Evolutionary conservation across 2,329 filamentous ascomycete species (phyloP).

Genomic region (Ceratocystis lukuohia): DNA sequence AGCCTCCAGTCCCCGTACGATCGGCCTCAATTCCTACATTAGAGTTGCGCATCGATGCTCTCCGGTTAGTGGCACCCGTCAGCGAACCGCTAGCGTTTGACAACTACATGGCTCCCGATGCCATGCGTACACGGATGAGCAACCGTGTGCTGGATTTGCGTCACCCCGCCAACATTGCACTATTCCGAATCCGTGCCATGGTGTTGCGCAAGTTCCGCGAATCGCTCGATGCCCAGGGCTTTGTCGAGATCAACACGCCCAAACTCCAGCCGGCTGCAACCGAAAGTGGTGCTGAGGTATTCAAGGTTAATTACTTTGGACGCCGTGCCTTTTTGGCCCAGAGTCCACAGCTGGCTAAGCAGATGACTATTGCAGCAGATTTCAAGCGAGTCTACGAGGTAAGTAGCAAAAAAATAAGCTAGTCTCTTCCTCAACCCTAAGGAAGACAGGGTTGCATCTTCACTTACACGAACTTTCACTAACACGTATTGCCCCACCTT

Average conservation of each 20-base stretch:
- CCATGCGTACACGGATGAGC: conserved; percentile 52
- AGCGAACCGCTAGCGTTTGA: conserved; percentile 35
- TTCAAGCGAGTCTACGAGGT: conserved; percentile 76
- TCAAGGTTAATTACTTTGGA: conserved; percentile 84
- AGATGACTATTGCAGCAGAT: conserved; percentile 82
- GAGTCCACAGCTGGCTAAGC: conserved; percentile 82
- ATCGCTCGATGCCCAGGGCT: conserved; percentile 59
- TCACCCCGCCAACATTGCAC: conserved; percentile 72
- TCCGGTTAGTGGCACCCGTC: conserved; percentile 40
- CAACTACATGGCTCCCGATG: conserved; percentile 31
- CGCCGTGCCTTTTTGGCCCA: conserved; percentile 79
- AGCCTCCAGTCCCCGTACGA: conserved; percentile 59
- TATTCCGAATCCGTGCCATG: conserved; percentile 75
- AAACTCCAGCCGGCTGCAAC: conserved; percentile 84
- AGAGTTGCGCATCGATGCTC: conserved; percentile 54
- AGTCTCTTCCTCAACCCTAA: neutral
- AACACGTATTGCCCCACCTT: neutral
- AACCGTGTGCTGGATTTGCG: conserved; percentile 76
- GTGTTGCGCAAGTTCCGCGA: conserved; percentile 68
- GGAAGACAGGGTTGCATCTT: neutral
- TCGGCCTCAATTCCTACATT: conserved; percentile 62
- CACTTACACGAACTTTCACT: neutral
- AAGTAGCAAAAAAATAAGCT: conserved; percentile 22
- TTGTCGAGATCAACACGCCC: conserved; percentile 87
- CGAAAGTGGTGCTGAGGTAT: conserved; percentile 82